Conservation (phyloP, 257 asterid species). For the Solanum verrucosum region DNA sequence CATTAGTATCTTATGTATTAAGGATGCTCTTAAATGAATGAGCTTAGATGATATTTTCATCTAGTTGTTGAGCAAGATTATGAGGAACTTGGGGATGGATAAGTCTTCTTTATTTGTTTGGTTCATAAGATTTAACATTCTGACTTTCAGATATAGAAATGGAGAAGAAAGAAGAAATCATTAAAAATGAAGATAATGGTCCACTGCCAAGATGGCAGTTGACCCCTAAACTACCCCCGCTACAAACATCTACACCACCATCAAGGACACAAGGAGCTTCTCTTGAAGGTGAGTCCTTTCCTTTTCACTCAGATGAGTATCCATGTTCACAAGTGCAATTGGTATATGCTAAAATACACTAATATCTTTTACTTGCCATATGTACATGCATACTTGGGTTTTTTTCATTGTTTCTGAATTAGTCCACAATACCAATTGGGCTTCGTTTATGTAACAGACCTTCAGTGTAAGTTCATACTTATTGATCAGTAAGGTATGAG, state of each 20-base stretch:
- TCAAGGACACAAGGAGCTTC: constrained; percentile 20
- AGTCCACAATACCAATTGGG: not conserved
- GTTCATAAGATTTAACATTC: constrained; percentile 9
- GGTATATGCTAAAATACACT: not conserved
- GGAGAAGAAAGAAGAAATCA: constrained; percentile 32
- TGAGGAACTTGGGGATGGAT: not conserved
- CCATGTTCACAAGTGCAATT: not conserved
- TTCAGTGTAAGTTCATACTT: not conserved
- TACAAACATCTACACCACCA: constrained; percentile 28
- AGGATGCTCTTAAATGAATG: not conserved
- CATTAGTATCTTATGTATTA: not conserved
- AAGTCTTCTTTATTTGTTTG: not conserved
- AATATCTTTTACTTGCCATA: not conserved
- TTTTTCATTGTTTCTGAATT: not conserved
- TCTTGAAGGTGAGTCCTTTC: constrained; percentile 29
- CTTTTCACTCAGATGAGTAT: not conserved
- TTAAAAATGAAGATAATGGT: constrained; percentile 37
- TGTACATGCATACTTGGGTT: not conserved
- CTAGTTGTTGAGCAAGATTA: not conserved
- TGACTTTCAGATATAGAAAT: constrained; percentile 22
- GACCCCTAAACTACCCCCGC: constrained; percentile 21
- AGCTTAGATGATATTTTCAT: not conserved
- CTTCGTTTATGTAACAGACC: not conserved
- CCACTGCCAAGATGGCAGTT: constrained; percentile 73
- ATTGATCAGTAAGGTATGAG: not conserved